Percentiles rank a stretch among this genome's conserved stretches.
Conservation (phyloP, 2,329 filamentous ascomycete species). For the Nigrospora oryzae region DNA sequence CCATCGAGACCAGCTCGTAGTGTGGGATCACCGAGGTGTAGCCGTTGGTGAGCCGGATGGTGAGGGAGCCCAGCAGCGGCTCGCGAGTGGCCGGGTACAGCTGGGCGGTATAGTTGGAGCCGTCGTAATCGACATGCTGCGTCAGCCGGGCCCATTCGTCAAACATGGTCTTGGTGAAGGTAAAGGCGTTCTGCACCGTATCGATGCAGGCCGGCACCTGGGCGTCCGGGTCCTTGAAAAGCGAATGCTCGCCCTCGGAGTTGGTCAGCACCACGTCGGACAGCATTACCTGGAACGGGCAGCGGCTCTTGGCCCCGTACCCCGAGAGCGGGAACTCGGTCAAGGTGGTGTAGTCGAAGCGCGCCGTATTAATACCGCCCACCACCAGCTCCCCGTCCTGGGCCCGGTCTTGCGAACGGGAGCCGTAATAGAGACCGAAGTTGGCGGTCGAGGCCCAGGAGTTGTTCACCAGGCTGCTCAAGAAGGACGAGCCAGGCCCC, state of each 20-base stretch:
- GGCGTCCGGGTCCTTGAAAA: slow-evolving; percentile 5
- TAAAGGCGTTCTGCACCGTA: slow-evolving; percentile 9
- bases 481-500: slow-evolving; percentile 8
- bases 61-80: slow-evolving; percentile 6
- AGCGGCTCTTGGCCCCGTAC: slow-evolving; percentile 3
- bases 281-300: slow-evolving; percentile 9
- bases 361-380: slow-evolving; percentile 7
- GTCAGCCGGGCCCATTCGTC: slow-evolving; percentile 3
- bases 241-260: slow-evolving; percentile 7
- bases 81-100: slow-evolving; percentile 5
- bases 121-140: slow-evolving; percentile 2
- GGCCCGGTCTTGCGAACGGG: slow-evolving; percentile 6
- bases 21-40: slow-evolving; percentile 10
- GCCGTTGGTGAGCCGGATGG: slow-evolving; percentile 7
- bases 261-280: slow-evolving; percentile 8
- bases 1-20: slow-evolving; percentile 7
- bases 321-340: slow-evolving; percentile 7
- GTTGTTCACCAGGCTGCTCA: slow-evolving; percentile 4
- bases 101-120: slow-evolving; percentile 1
- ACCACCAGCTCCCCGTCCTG: slow-evolving; percentile 8
- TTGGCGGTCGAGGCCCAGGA: slow-evolving; percentile 2
- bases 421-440: slow-evolving; percentile 8
- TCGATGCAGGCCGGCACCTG: slow-evolving; percentile 9
- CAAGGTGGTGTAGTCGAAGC: slow-evolving; percentile 4
- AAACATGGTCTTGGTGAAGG: slow-evolving; percentile 8